Evolutionary conservation across 371 early-diverging fungal species (phyloP).

Genomic region (Mucor sp.): DNA sequence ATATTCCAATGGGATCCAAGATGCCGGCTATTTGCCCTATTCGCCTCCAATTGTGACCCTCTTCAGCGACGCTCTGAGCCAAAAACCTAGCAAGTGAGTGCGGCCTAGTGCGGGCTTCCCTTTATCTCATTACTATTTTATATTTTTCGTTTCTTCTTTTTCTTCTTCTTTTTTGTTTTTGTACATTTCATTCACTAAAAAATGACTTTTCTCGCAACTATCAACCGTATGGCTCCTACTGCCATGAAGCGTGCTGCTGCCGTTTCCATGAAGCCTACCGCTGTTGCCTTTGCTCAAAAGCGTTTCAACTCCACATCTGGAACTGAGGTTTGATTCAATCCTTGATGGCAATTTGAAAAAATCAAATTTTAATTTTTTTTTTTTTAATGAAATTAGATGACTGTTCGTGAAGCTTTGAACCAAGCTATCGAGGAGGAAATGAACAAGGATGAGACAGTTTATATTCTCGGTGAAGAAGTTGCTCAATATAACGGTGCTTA

Average conservation of each 20-base stretch:
- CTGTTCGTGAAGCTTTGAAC: slow-evolving; percentile 98
- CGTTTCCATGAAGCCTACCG: slow-evolving; percentile 36
- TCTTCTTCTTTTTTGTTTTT: slow-evolving; percentile 10
- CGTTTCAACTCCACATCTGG: slow-evolving; percentile 45
- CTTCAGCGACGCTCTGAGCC: background rate
- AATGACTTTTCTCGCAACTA: slow-evolving; percentile 50
- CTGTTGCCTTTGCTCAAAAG: slow-evolving; percentile 42
- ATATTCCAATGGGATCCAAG: background rate
- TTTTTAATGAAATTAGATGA: slow-evolving; percentile 68
- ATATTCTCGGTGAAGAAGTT: slow-evolving; percentile 98
- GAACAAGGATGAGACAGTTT: slow-evolving; percentile 89
- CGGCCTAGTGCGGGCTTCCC: slow-evolving; percentile 9
- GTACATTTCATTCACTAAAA: background rate
- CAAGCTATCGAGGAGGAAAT: slow-evolving; percentile 99
- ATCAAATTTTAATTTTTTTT: background rate
- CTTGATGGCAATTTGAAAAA: background rate
- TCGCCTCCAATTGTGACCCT: slow-evolving; percentile 4
- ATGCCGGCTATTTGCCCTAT: background rate
- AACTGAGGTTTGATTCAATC: slow-evolving; percentile 33
- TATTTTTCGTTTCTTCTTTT: slow-evolving; percentile 15
- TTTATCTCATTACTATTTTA: slow-evolving; percentile 8
- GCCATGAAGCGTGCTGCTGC: slow-evolving; percentile 39
- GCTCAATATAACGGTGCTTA: slow-evolving; percentile 99
- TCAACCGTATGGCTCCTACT: slow-evolving; percentile 49
- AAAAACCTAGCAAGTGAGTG: background rate